Evolutionary conservation across 2,329 filamentous ascomycete species (phyloP).

Genomic region (Monilinia laxa): DNA sequence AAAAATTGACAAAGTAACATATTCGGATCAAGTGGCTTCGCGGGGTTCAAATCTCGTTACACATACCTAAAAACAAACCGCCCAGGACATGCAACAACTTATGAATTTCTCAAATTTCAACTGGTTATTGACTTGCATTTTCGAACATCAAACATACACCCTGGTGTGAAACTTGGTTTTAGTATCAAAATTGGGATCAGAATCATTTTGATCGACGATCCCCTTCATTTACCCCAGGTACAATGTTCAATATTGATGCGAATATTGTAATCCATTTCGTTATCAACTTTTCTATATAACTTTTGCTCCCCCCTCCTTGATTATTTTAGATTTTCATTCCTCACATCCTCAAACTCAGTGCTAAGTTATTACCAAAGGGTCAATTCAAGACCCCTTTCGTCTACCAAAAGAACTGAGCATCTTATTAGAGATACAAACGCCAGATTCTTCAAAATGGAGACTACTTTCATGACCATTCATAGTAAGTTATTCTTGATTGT

Average conservation of each 20-base stretch:
- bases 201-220: conserved; percentile 3
- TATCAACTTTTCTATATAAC: conserved; percentile 9
- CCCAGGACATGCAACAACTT: neutral
- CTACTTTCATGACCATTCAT: conserved; percentile 89
- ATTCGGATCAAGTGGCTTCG: neutral
- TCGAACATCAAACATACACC: neutral
- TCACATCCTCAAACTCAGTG: neutral
- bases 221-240: neutral
- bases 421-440: conserved; percentile 42
- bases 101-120: neutral
- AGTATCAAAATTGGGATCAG: neutral
- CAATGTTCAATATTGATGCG: neutral
- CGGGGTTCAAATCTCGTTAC: neutral
- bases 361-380: neutral
- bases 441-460: conserved; percentile 61
- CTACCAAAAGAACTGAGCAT: conserved; percentile 39
- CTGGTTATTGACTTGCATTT: neutral
- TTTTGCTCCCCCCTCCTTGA: too few relatives aligned
- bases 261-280: neutral
- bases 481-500: conserved; percentile 53
- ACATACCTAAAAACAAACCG: neutral
- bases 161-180: neutral
- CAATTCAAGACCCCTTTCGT: conserved; percentile 16
- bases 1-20: neutral
- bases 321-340: neutral